Evolutionary conservation across 192 early-diverging fungal species (phyloP).

Genomic region (Gamsiella multidivaricata): DNA sequence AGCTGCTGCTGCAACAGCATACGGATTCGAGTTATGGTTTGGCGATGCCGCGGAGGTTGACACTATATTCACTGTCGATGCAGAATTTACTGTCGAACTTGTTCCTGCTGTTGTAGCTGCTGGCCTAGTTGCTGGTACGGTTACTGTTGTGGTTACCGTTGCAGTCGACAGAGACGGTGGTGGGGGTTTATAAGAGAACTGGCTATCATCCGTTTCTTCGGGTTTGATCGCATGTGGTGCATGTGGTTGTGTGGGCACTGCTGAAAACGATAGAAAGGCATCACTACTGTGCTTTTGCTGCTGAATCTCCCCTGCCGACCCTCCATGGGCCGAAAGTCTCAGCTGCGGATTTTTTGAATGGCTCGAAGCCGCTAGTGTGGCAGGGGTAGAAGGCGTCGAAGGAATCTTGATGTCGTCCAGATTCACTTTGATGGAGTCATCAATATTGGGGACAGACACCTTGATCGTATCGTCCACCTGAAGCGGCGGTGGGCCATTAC

Average conservation of each 20-base stretch:
- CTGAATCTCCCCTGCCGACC: neutral
- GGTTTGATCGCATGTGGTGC: slow-evolving; percentile 34
- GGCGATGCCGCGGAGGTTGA: neutral
- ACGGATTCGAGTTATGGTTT: neutral
- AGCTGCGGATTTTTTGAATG: slow-evolving; percentile 36
- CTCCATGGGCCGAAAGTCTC: neutral
- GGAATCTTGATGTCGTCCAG: slow-evolving; percentile 38
- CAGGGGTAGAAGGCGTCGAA: slow-evolving; percentile 5
- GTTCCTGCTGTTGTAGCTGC: neutral
- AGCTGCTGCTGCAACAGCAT: neutral
- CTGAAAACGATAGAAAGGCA: neutral
- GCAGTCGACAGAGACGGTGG: too few species aligned
- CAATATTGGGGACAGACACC: neutral
- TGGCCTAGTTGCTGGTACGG: too few species aligned
- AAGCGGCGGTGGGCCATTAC: neutral
- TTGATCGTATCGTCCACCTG: neutral
- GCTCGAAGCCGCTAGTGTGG: neutral
- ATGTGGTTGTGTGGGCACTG: slow-evolving; percentile 12
- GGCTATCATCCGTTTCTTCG: neutral
- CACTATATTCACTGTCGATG: too few species aligned
- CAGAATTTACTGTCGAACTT: too few species aligned
- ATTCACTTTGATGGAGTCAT: slow-evolving; percentile 35
- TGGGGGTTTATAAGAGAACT: slow-evolving; percentile 34
- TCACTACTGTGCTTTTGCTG: neutral
- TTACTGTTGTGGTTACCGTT: too few species aligned